Conservation (phyloP, 192 early-diverging fungal genomes). For the Neocallimastix lanati region DNA sequence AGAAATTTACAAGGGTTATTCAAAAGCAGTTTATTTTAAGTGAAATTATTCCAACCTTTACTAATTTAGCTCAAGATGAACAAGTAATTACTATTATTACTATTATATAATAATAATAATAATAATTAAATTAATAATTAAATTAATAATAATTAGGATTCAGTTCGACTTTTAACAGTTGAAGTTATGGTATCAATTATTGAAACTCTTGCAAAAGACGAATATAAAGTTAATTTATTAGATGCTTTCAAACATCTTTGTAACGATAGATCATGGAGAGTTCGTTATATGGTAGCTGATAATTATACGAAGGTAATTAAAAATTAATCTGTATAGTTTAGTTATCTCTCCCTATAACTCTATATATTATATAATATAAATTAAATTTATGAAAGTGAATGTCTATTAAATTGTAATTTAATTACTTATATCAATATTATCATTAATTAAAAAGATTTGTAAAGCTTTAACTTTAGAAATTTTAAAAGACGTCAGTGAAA, state of each 20-base stretch:
- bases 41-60: conserved; percentile 78
- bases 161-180: conserved; percentile 86
- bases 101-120: background rate
- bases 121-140: background rate
- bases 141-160: conserved; percentile 67
- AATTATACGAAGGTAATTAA: conserved; percentile 73
- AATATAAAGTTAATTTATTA: conserved; percentile 54
- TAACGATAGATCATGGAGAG: conserved; percentile 91
- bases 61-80: conserved; percentile 54
- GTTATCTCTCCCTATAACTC: no score
- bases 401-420: no score
- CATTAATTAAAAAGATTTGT: conserved; percentile 29
- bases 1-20: conserved; percentile 54
- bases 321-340: no score
- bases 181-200: conserved; percentile 81
- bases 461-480: conserved; percentile 61
- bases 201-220: conserved; percentile 54
- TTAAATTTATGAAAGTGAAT: no score
- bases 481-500: conserved; percentile 66
- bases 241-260: conserved; percentile 58
- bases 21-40: conserved; percentile 55
- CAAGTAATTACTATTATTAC: no score
- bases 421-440: no score
- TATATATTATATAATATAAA: no score
- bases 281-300: conserved; percentile 96